Base-by-base conservation (phyloP, 2,329 filamentous ascomycete species). In the Pseudopithomyces maydicus region DNA sequence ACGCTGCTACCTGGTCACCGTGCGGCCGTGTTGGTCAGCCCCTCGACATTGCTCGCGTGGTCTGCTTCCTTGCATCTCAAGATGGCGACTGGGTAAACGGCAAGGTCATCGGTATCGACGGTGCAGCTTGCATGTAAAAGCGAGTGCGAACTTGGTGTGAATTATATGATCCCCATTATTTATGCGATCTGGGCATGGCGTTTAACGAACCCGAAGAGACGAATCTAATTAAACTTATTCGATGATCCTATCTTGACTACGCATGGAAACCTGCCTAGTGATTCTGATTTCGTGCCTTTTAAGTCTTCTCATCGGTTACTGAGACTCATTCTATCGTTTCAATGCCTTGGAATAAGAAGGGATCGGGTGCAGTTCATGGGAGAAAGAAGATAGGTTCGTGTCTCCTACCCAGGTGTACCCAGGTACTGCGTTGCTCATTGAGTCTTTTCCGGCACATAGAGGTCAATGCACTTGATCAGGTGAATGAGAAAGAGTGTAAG, bases 41-140 rank as follows among this genome's bases (percentile, higher is more conserved):
- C 55, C 84, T 88, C 69, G 87, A 89, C 71, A 85, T 90, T 72
- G 87, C 87, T 60, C 84, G 86, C 59, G 85, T 88, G 17, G 86
- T 88, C 55, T 85, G 83, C 77, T 79, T 85, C 81, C 65, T 88
- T 74, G 72, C 85, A 66, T 74, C 83, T 72, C 76, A 88, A 78
- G 76, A 87, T 74, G 73, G 85, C 72, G 79, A 88, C 69, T 82
- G 71, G 82, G 77, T 83, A 58, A 83, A 82, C 70, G 81, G 81
- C 70, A 83, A 83, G 77, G 78, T 83, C 69, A 80, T 82, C 61
- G 80, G 80, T 59, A 80, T 81, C 53, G 75, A 77, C 51, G 75
- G 75, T 39, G 75, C 74, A 66, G 75, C 75, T 57, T 77, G 74
- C 72, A 77, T 77, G 75, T 77, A 76, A 48, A 39, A 22, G 50